Base-by-base conservation (phyloP, 768 basidiomycete species). In the Psilocybe cyanescens region DNA sequence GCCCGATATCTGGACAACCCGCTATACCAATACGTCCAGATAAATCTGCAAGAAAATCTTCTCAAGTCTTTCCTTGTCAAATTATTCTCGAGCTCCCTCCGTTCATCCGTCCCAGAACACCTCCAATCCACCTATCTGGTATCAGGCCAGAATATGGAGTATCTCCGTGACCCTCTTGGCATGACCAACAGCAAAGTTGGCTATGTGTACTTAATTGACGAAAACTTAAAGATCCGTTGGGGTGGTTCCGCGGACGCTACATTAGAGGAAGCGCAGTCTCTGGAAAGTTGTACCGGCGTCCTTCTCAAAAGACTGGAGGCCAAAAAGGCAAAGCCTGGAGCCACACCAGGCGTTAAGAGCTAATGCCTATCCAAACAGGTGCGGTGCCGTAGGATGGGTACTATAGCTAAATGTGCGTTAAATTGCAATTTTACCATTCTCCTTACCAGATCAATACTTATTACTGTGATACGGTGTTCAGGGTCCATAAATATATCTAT, bases 11-110 rank as follows among this genome's bases (percentile, higher is more conserved):
- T 71, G 33, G 70, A 76, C 1, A 75, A 92, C 62, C 84, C 89
- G 1, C 73, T 82, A 17, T 94, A 87, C 71, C 90, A 88, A 75
- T 87, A 85, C 64, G 71, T 93, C 52, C 91, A 92, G 81, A 88
- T 98, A 72, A 99, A 99, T 75, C 81, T 97, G 29, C 97, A 99
- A 77, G 92, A 95, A 73, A 99, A 99, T 75, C 77, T 91, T 4
- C 85, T 99, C 65, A 97, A 97, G 78, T 91, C 92, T 1, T 84
- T 95, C 71, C 86, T 99, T 33, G 91, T 98, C 55, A 88, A 89
- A 54, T 76, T 98, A 57, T 97, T 95, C 77, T 74, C 89, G n/a
- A 84, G 83, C 8, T 85, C 87, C 17, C 83, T 99, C 19, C 88
- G 91, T 55, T 77, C 82, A 24, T 77, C 80, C 2, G 80, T 95